A percentile compares a stretch with the other conserved stretches of the same genome.
Conservation (phyloP, 495 filamentous ascomycete genomes). For the Aspergillus leporis region DNA sequence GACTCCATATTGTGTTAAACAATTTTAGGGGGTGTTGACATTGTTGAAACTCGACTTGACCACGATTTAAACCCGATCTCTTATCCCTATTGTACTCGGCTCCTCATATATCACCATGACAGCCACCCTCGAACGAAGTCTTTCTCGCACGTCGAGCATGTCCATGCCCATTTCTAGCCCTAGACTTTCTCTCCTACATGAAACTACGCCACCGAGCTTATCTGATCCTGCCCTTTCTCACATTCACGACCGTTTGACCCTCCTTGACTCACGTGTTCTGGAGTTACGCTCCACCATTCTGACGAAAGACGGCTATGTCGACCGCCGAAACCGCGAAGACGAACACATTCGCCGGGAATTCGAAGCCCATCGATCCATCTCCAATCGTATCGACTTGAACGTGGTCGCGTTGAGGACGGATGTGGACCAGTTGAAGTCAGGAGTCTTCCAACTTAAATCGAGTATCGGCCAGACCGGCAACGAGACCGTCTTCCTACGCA, state of each 20-base stretch:
- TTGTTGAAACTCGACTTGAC: background rate
- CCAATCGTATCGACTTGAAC: conserved; percentile 42
- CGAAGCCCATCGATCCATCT: conserved; percentile 35
- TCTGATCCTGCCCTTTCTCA: conserved; percentile 36
- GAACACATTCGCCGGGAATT: conserved; percentile 45
- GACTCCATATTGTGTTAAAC: conserved; percentile 14
- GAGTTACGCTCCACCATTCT: conserved; percentile 39
- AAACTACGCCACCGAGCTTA: conserved; percentile 33
- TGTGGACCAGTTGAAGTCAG: conserved; percentile 40
- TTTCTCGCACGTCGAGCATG: conserved; percentile 41
- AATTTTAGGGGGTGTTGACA: background rate
- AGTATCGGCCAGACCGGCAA: conserved; percentile 35
- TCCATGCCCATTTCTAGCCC: conserved; percentile 44
- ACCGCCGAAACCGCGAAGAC: conserved; percentile 46
- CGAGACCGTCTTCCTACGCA: conserved; percentile 40
- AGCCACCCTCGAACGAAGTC: conserved; percentile 41
- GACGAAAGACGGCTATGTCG: conserved; percentile 42
- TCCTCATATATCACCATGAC: conserved; percentile 31
- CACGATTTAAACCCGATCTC: conserved; percentile 5
- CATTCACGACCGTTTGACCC: conserved; percentile 41
- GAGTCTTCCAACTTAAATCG: conserved; percentile 37
- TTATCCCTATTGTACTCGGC: conserved; percentile 6
- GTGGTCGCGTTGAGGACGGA: conserved; percentile 39
- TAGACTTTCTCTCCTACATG: conserved; percentile 35
- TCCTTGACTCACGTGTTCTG: conserved; percentile 40